A percentile compares a stretch with the other conserved stretches of the same genome.
phyloP scores from a whole-genome alignment of 768 basidiomycete genomes.

The Termitomyces sp. region DNA sequence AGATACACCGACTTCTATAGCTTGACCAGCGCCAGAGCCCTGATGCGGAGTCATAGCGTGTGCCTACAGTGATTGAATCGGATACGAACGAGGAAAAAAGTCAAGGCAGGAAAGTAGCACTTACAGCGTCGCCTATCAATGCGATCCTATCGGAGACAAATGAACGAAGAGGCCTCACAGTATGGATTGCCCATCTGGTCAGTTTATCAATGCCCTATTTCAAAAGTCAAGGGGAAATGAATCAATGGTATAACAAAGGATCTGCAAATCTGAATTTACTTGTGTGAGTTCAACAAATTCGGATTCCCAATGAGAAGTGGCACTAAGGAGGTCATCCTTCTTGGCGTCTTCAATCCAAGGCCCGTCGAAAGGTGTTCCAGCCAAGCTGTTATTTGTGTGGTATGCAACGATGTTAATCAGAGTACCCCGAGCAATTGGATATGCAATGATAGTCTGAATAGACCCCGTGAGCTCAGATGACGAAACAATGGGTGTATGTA shows the following conservation, averaged over 20 bases:
- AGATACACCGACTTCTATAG: constrained; percentile 35
- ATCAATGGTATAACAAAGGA: background rate
- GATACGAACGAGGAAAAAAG: too few relatives aligned
- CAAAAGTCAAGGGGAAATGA: background rate
- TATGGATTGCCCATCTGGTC: constrained; percentile 44
- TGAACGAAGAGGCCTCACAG: constrained; percentile 35
- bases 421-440: constrained; percentile 36
- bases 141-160: constrained; percentile 40
- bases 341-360: constrained; percentile 27
- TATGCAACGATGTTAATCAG: constrained; percentile 36
- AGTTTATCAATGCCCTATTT: constrained; percentile 8
- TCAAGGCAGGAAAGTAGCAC: constrained; percentile 4
- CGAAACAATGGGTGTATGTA: background rate
- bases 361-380: constrained; percentile 30
- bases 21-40: constrained; percentile 51
- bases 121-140: constrained; percentile 49
- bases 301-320: constrained; percentile 32
- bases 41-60: constrained; percentile 48
- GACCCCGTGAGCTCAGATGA: background rate
- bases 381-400: constrained; percentile 25
- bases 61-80: constrained; percentile 22
- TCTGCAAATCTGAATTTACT: constrained; percentile 18
- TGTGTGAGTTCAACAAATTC: constrained; percentile 29
- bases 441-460: constrained; percentile 36
- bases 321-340: constrained; percentile 30